Evolutionary conservation across 202 grass and related monocot species (phyloP).

Genomic region (Musa balbisiana): DNA sequence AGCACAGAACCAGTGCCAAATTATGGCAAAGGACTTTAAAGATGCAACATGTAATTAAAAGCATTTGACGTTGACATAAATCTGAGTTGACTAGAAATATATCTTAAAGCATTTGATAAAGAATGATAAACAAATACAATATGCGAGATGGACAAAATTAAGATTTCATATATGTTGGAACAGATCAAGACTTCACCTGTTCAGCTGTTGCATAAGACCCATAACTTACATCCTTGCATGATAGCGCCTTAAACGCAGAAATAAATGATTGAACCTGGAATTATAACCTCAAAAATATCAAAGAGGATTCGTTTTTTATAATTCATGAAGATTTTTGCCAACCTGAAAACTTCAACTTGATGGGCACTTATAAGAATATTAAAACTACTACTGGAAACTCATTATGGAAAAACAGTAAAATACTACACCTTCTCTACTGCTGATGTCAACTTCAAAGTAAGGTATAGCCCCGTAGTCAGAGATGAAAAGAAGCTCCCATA

Average conservation of each 20-base stretch:
- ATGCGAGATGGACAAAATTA: too few species aligned
- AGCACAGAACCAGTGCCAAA: too few species aligned
- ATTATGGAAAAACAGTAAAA: neutral
- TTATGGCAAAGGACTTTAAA: too few species aligned
- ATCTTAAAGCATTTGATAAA: too few species aligned
- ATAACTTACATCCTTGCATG: neutral
- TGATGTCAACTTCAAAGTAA: slow-evolving; percentile 95
- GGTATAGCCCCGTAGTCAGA: slow-evolving; percentile 81
- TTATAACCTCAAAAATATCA: neutral
- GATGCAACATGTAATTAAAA: too few species aligned
- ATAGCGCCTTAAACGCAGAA: neutral
- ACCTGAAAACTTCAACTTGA: neutral
- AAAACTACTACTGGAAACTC: neutral
- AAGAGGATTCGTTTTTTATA: too few species aligned
- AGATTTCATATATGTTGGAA: neutral
- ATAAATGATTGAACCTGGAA: neutral
- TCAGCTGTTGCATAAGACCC: neutral
- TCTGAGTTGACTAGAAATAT: too few species aligned
- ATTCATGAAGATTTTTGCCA: too few species aligned
- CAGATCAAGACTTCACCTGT: neutral
- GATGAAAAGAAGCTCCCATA: slow-evolving; percentile 95
- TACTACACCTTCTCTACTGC: slow-evolving; percentile 74
- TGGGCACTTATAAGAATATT: neutral
- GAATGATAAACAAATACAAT: too few species aligned
- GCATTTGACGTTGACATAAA: too few species aligned